Evolutionary conservation across 2,329 filamentous ascomycete species (phyloP).

Genomic region (Byssothecium circinans): DNA sequence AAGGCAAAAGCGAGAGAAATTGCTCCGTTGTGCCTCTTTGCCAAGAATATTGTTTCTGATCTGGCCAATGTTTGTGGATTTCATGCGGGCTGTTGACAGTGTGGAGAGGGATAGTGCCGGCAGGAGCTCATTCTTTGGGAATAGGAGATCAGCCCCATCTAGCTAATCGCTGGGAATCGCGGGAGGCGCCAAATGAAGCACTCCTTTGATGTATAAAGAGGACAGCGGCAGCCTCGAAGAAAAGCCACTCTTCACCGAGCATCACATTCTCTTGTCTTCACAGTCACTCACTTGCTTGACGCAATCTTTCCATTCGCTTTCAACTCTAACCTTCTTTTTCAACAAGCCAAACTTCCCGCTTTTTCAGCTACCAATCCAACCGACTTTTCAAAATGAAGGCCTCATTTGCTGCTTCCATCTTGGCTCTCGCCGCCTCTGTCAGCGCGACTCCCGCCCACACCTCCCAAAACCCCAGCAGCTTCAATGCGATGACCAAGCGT

Average conservation of each 20-base stretch:
- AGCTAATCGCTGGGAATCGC: not conserved
- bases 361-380: conserved; percentile 8
- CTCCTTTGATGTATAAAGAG: conserved; percentile 4
- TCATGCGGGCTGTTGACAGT: conserved; percentile 7
- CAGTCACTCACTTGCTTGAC: conserved; percentile 11
- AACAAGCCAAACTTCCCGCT: conserved; percentile 24
- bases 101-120: conserved; percentile 2
- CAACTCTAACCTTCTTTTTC: conserved; percentile 14
- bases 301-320: conserved; percentile 9
- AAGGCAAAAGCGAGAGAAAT: conserved; percentile 3
- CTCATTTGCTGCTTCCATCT: conserved; percentile 29
- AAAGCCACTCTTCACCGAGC: conserved; percentile 9
- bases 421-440: conserved; percentile 31
- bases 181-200: not conserved
- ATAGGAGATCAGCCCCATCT: not conserved
- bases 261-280: conserved; percentile 2
- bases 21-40: not conserved
- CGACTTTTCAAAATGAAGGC: conserved; percentile 37
- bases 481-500: conserved; percentile 34
- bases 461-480: conserved; percentile 19
- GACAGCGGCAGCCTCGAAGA: not conserved
- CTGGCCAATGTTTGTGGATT: conserved; percentile 4
- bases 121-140: not conserved
- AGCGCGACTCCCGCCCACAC: conserved; percentile 25
- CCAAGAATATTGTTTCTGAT: conserved; percentile 5